phyloP scores from a whole-genome alignment of 2,329 filamentous ascomycete genomes.

The Clonostachys sp. region DNA sequence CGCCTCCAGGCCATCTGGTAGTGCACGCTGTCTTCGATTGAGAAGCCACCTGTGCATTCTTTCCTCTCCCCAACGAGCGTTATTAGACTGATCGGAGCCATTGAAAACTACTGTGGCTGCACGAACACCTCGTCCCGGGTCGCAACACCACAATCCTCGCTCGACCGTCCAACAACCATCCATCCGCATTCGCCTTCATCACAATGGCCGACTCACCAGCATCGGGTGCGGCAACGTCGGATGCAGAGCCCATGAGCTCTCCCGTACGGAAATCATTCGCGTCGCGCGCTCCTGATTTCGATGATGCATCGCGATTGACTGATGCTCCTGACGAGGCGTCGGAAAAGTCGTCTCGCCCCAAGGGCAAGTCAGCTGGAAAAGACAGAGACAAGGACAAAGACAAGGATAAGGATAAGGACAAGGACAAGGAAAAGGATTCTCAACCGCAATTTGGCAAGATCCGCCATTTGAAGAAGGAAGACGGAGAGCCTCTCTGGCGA shows the following conservation, averaged over 20 bases:
- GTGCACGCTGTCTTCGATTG: too few relatives aligned
- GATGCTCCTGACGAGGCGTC: not conserved
- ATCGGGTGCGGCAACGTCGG: not conserved
- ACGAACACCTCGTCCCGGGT: too few relatives aligned
- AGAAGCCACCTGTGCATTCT: too few relatives aligned
- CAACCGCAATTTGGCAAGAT: conserved; percentile 61
- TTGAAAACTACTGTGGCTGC: too few relatives aligned
- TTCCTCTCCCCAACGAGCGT: too few relatives aligned
- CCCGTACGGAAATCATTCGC: conserved; percentile 33
- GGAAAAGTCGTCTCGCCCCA: not conserved
- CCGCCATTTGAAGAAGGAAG: conserved; percentile 80
- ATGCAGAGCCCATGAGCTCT: not conserved
- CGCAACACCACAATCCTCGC: too few relatives aligned
- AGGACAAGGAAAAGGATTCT: conserved; percentile 25
- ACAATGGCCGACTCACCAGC: not conserved
- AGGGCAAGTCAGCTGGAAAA: conserved; percentile 2
- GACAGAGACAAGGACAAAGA: conserved; percentile 17
- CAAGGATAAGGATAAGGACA: conserved; percentile 22
- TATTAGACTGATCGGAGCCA: too few relatives aligned
- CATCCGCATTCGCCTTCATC: not conserved
- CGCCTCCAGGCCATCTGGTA: too few relatives aligned
- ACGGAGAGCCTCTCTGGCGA: conserved; percentile 82
- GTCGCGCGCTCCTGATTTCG: conserved; percentile 26
- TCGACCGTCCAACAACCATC: too few relatives aligned
- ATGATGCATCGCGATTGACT: conserved; percentile 38